Evolutionary conservation across 306 rosid species (phyloP).

Genomic region (Acacia melanoxylon): DNA sequence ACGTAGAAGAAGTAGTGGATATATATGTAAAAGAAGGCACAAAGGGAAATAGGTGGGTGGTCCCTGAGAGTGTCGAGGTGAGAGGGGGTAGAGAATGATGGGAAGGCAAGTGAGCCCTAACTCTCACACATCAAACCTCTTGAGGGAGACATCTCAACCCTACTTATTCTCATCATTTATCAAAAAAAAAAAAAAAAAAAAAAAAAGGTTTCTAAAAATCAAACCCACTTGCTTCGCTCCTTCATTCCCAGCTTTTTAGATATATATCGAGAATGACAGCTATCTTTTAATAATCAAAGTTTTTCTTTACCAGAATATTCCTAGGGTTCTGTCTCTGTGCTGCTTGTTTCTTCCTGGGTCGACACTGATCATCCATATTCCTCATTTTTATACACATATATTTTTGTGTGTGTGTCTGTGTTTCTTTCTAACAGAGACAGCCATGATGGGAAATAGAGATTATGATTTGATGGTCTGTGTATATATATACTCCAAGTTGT

Average conservation of each 20-base stretch:
- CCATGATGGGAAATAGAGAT: slow-evolving; percentile 42
- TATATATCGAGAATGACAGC: not conserved
- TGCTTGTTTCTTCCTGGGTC: slow-evolving; percentile 48
- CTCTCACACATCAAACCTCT: slow-evolving; percentile 15
- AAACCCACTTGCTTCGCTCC: not conserved
- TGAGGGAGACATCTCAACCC: slow-evolving; percentile 51
- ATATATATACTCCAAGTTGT: too few relatives aligned
- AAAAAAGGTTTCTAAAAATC: not conserved
- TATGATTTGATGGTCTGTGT: not conserved
- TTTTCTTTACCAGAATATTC: slow-evolving; percentile 31
- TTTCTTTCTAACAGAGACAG: slow-evolving; percentile 38
- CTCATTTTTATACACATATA: not conserved
- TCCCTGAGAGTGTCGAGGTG: slow-evolving; percentile 42
- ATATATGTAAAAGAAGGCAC: not conserved
- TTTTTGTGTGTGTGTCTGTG: slow-evolving; percentile 9
- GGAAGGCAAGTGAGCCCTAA: slow-evolving; percentile 44
- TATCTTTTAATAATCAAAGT: not conserved
- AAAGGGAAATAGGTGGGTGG: slow-evolving; percentile 22
- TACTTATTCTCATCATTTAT: slow-evolving; percentile 23
- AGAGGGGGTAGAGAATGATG: slow-evolving; percentile 49
- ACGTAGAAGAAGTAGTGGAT: not conserved
- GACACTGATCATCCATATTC: slow-evolving; percentile 42
- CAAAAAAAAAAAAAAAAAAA: not conserved
- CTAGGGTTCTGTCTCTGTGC: slow-evolving; percentile 9
- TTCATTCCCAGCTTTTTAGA: not conserved